A percentile compares a stretch with the other conserved stretches of the same genome.
Evolutionary conservation across 2,329 filamentous ascomycete species (phyloP).

Genomic region (Sporothrix humicola): DNA sequence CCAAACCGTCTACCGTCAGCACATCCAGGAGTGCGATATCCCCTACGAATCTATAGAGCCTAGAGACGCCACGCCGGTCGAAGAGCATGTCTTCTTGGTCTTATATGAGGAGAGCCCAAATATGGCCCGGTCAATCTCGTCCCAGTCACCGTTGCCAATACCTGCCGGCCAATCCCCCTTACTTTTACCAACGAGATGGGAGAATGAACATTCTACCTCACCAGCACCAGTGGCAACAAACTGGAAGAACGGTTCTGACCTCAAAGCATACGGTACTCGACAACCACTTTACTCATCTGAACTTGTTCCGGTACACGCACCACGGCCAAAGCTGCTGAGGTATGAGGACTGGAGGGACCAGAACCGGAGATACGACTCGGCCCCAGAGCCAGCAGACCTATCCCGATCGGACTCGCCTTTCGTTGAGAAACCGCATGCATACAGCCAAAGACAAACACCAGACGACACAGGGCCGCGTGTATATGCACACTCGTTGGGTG

Average conservation of each 20-base stretch:
- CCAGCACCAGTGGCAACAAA: not conserved
- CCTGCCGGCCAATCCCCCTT: not conserved
- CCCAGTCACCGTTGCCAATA: conserved; percentile 17
- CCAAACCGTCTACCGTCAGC: not conserved
- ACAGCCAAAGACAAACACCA: not conserved
- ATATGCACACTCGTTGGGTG: conserved; percentile 9
- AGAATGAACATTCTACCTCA: not conserved
- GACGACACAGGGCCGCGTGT: not conserved
- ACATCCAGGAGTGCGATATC: conserved; percentile 28
- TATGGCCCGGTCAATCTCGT: conserved; percentile 1
- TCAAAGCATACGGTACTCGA: conserved; percentile 19
- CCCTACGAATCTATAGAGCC: conserved; percentile 33
- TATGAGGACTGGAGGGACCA: conserved; percentile 25
- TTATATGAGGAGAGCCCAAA: conserved; percentile 27
- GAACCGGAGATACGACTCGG: not conserved
- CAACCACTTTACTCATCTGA: not conserved
- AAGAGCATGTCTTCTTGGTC: conserved; percentile 28
- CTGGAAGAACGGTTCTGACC: conserved; percentile 34
- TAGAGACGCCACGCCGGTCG: conserved; percentile 10
- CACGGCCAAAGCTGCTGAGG: not conserved
- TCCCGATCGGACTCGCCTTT: not conserved
- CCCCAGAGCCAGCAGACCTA: not conserved
- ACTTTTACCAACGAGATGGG: too few species aligned
- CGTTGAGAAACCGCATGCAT: not conserved
- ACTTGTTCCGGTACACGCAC: not conserved